Percentiles rank a stretch among this genome's conserved stretches.
phyloP scores from a whole-genome alignment of 2,329 filamentous ascomycete genomes.

The Dendrostoma leiphaemia region DNA sequence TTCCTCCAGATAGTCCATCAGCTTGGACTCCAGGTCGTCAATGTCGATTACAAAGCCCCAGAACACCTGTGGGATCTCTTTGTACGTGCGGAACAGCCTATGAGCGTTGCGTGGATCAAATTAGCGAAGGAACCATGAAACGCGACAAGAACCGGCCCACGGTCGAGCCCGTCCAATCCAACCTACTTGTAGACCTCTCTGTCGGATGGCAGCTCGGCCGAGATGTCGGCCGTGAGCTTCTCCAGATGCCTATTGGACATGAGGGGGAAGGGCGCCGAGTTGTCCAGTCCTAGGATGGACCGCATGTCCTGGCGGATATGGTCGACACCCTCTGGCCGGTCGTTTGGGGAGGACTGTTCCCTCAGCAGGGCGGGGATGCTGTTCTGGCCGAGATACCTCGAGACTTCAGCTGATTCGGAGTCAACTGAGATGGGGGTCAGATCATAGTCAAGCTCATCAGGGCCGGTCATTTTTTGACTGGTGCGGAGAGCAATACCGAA shows the following conservation, averaged over 20 bases:
- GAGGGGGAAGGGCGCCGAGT: slow-evolving; percentile 64
- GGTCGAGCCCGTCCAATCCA: no score
- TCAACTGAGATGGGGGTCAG: slow-evolving; percentile 39
- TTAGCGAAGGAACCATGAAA: no score
- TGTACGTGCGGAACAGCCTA: slow-evolving; percentile 64
- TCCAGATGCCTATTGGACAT: slow-evolving; percentile 65
- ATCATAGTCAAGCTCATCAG: slow-evolving; percentile 8
- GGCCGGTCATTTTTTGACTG: slow-evolving; percentile 1
- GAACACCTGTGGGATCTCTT: slow-evolving; percentile 65
- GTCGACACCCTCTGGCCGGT: slow-evolving; percentile 51
- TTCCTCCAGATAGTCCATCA: slow-evolving; percentile 66
- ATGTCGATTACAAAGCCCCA: slow-evolving; percentile 68
- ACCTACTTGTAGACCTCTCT: slow-evolving; percentile 65
- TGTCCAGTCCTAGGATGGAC: slow-evolving; percentile 64
- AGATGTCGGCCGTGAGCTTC: slow-evolving; percentile 58
- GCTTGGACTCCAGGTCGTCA: slow-evolving; percentile 61
- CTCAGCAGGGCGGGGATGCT: slow-evolving; percentile 65
- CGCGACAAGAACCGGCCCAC: no score
- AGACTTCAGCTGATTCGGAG: slow-evolving; percentile 50
- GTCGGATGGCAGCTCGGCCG: slow-evolving; percentile 60
- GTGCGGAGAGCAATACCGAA: slow-evolving; percentile 24
- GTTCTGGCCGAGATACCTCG: slow-evolving; percentile 65
- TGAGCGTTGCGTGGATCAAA: no score
- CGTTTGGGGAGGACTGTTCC: slow-evolving; percentile 55
- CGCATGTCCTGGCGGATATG: slow-evolving; percentile 62